Conservation (phyloP, 2,329 filamentous ascomycete species). For the Dendryphion nanum region DNA sequence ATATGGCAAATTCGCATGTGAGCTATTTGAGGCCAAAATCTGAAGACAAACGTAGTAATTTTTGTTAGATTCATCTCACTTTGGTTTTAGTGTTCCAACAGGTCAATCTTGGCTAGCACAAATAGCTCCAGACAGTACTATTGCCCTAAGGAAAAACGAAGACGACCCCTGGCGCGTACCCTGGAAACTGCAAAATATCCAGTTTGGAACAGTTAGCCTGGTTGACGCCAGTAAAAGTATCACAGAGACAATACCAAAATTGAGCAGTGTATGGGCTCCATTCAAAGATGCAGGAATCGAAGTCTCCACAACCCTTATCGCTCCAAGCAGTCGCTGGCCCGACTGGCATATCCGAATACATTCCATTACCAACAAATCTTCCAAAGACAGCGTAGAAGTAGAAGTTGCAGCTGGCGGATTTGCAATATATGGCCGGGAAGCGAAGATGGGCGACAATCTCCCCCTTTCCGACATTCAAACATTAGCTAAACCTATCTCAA, state of each 20-base stretch:
- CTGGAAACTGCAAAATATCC: slow-evolving; percentile 24
- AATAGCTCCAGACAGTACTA: slow-evolving; percentile 41
- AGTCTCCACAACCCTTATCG: slow-evolving; percentile 20
- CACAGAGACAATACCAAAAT: slow-evolving; percentile 10
- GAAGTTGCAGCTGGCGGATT: slow-evolving; percentile 21
- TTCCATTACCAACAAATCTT: slow-evolving; percentile 11
- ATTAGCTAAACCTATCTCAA: too few relatives aligned
- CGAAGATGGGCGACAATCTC: slow-evolving; percentile 17
- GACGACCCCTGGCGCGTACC: slow-evolving; percentile 42
- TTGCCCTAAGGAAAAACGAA: slow-evolving; percentile 38
- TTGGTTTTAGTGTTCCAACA: slow-evolving; percentile 41
- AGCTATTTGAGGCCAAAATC: background rate
- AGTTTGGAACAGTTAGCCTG: slow-evolving; percentile 6
- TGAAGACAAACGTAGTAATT: background rate
- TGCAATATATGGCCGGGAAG: slow-evolving; percentile 26
- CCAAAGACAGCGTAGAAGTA: slow-evolving; percentile 9
- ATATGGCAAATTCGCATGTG: slow-evolving; percentile 33
- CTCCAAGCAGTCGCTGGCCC: slow-evolving; percentile 24
- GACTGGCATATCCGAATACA: slow-evolving; percentile 31
- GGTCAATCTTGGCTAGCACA: slow-evolving; percentile 38
- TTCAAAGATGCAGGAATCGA: slow-evolving; percentile 27
- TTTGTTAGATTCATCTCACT: slow-evolving; percentile 28
- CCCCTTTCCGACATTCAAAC: slow-evolving; percentile 3
- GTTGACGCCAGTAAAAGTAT: background rate
- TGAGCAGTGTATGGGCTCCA: slow-evolving; percentile 26